Conservation (phyloP, 1,284 basidiomycete genomes). For the Heliocybe sulcata region DNA sequence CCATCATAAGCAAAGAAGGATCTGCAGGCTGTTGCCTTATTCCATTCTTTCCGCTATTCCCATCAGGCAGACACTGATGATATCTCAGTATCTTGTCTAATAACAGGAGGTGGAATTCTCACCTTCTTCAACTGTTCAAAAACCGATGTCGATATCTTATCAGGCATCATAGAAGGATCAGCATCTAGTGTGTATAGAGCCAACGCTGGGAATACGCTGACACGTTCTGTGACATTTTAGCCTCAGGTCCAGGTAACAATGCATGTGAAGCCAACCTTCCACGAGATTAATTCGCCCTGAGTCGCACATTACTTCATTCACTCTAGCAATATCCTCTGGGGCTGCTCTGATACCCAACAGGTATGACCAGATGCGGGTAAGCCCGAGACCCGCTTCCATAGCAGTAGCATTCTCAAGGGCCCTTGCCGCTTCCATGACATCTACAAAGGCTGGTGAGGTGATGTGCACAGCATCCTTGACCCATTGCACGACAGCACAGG, state of each 20-base stretch:
- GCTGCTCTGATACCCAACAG: conserved; percentile 1
- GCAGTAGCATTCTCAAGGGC: conserved; percentile 10
- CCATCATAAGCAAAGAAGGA: conserved; percentile 1
- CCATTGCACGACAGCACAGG: conserved; percentile 12
- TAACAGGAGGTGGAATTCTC: background rate
- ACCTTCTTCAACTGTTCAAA: background rate
- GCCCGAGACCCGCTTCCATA: conserved; percentile 11
- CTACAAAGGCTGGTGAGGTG: background rate
- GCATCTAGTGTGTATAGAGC: background rate
- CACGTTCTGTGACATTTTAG: background rate
- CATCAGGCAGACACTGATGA: background rate
- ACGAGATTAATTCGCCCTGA: conserved; percentile 4
- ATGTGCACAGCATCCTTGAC: conserved; percentile 7
- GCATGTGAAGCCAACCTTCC: conserved; percentile 2
- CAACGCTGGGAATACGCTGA: background rate
- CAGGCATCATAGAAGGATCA: background rate
- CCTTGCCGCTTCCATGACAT: conserved; percentile 2
- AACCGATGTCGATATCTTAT: background rate
- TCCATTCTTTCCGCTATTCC: background rate
- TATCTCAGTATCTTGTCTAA: background rate
- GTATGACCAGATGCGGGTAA: conserved; percentile 13
- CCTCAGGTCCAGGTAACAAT: too few species aligned
- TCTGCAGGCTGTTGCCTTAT: background rate
- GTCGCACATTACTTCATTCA: conserved; percentile 5
- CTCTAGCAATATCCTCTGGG: conserved; percentile 16